Base-by-base conservation (phyloP, 2,329 filamentous ascomycete species). In the Helotiales sp. region DNA sequence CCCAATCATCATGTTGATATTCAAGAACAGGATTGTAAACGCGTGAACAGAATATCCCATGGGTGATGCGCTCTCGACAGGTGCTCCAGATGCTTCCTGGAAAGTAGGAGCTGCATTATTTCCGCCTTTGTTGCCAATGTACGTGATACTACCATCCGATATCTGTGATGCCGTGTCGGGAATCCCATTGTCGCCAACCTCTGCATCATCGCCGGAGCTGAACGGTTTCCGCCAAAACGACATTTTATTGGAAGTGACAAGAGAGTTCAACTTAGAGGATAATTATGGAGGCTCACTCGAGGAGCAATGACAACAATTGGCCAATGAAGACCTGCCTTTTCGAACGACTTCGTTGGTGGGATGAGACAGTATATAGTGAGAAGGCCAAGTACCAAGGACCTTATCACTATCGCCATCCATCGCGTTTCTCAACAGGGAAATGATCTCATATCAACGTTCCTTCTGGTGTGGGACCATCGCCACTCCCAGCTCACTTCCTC, bases 1-100 rank as follows among this genome's bases (percentile, higher is more conserved):
- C 1, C 84, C 84, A 46, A 87, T 75, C 83, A 87, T 87, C 70
- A 81, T 79, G 57, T 81, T 82, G 38, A 87, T 69, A 58, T 87
- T 87, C 53, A 87, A 68, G 36, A 85, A 85, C 30, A 86, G 73
- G 24, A 85, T 80, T 0, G 83, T 83, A 4, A 81, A 60, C 55
- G 76, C 79, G 8, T 79, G 78, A 15, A 87, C 83, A 10, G 80
- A 72, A 60, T 86, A 85, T 0, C 84, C 85, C 2, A 88, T 71
- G 0, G 85, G 84, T 0, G 82, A 86, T 2, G 76, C 65, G 1
- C 71, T 72, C 68, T 87, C 85, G 3, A 87, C 81, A 0, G 85
- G 85, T 0, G 85, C 85, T 34, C 85, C 85, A 7, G 77, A 76
- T 0, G 81, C 83, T 66, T 87, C 84, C 64, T 48, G 46, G 27